Conservation (phyloP, 352 stramenopile genomes). For the Pythium insidiosum region DNA sequence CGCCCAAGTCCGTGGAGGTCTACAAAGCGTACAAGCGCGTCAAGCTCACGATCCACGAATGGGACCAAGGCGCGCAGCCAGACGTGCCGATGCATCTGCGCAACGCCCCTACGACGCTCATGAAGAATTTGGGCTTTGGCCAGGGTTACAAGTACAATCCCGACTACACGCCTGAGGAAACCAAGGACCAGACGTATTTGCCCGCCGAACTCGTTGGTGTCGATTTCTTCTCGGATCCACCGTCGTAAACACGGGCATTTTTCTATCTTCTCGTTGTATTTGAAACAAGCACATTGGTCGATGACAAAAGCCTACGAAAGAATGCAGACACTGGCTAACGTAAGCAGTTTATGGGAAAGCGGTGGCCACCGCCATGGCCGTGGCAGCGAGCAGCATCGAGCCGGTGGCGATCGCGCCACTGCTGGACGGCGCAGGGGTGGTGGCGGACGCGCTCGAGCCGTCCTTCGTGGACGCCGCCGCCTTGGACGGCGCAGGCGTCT, state of each 20-base stretch:
- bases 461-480: neutral
- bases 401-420: neutral
- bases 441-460: neutral
- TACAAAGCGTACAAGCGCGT: constrained; percentile 79
- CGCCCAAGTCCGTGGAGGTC: constrained; percentile 78
- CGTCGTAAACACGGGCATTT: too few relatives aligned
- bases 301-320: too few relatives aligned
- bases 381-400: neutral
- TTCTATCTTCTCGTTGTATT: too few relatives aligned
- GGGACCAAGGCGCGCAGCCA: constrained; percentile 38
- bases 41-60: constrained; percentile 52
- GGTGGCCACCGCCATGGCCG: too few relatives aligned
- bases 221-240: constrained; percentile 40
- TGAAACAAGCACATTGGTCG: too few relatives aligned
- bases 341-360: too few relatives aligned
- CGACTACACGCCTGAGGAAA: constrained; percentile 49
- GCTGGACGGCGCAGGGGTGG: neutral
- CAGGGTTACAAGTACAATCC: constrained; percentile 85
- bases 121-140: constrained; percentile 69
- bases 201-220: constrained; percentile 51
- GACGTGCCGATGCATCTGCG: constrained; percentile 77
- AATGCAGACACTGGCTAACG: too few relatives aligned
- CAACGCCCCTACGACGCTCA: constrained; percentile 75
- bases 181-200: constrained; percentile 81
- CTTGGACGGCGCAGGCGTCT: constrained; percentile 10